These are phyloP conservation scores for Irpex sp. DNA, from an alignment of 1,284 basidiomycete species.

Conservation along the genomic window DNA sequence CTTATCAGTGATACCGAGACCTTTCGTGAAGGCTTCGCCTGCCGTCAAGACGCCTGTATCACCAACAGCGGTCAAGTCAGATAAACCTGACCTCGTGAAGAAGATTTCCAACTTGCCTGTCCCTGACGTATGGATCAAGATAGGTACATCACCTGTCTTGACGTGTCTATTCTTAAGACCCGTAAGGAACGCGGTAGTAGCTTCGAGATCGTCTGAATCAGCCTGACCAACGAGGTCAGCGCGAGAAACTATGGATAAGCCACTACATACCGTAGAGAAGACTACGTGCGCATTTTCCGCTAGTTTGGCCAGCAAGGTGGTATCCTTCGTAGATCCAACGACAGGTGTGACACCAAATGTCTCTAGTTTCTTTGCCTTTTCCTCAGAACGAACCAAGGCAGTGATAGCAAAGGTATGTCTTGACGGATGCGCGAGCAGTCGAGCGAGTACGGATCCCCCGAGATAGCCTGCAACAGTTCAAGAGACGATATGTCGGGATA, in stretches of 20 bases:
- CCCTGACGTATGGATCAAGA: conserved; percentile 53
- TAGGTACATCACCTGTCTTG: conserved; percentile 35
- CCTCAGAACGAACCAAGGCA: not conserved
- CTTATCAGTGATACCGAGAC: conserved; percentile 32
- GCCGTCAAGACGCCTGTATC: conserved; percentile 32
- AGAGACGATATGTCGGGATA: not conserved
- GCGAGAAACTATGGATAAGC: not conserved
- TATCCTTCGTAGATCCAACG: conserved; percentile 36
- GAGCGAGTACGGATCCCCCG: conserved; percentile 34
- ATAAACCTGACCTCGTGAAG: no score
- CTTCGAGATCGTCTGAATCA: conserved; percentile 36
- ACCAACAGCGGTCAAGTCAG: not conserved
- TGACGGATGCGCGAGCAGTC: not conserved
- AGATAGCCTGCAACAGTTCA: conserved; percentile 31
- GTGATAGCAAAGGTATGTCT: not conserved
- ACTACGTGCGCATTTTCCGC: not conserved
- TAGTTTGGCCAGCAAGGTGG: conserved; percentile 12
- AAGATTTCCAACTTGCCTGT: conserved; percentile 29
- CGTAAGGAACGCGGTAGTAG: conserved; percentile 37
- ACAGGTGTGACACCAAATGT: conserved; percentile 33
- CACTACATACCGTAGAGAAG: not conserved
- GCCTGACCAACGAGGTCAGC: not conserved
- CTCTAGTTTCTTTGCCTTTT: not conserved
- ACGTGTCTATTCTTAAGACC: conserved; percentile 42
- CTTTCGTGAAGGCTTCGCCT: conserved; percentile 30